A percentile compares a stretch with the other conserved stretches of the same genome.
phyloP scores from a whole-genome alignment of 768 basidiomycete genomes.

The Leccinum rimulosum region DNA sequence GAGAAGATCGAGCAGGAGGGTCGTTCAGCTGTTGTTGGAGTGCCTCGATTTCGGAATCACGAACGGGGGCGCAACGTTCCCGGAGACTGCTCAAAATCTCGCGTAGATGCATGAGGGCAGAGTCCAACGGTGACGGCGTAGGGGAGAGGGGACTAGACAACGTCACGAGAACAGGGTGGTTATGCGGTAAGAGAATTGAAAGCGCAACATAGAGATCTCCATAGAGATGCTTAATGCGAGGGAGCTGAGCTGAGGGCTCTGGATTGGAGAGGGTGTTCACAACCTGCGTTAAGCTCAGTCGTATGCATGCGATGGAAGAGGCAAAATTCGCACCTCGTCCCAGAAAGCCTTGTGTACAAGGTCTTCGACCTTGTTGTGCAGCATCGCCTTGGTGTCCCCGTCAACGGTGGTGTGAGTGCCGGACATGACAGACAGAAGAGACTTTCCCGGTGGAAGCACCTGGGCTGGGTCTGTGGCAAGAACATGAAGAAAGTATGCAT shows the following conservation, averaged over 20 bases:
- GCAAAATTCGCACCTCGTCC: constrained; percentile 54
- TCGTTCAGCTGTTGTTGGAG: constrained; percentile 38
- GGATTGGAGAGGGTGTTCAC: constrained; percentile 52
- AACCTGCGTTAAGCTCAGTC: constrained; percentile 44
- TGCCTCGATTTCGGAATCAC: constrained; percentile 53
- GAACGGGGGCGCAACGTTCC: constrained; percentile 64
- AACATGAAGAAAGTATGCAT: constrained; percentile 64
- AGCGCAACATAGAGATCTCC: constrained; percentile 51
- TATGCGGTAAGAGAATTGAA: constrained; percentile 54
- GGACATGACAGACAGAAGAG: constrained; percentile 62
- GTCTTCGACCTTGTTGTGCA: constrained; percentile 48
- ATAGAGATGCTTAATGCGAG: constrained; percentile 56
- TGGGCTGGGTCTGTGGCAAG: constrained; percentile 59
- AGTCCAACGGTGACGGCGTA: constrained; percentile 63
- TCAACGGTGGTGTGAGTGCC: constrained; percentile 17
- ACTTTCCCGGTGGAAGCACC: constrained; percentile 71
- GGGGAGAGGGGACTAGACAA: constrained; percentile 63
- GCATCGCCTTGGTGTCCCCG: constrained; percentile 27
- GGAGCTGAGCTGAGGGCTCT: constrained; percentile 56
- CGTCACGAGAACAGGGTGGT: constrained; percentile 43
- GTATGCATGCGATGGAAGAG: constrained; percentile 4
- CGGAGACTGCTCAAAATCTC: constrained; percentile 52
- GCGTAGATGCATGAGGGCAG: constrained; percentile 50
- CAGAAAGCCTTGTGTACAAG: constrained; percentile 66
- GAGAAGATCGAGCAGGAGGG: constrained; percentile 1